Conservation (phyloP, 148 eudicot species). For the Agrostemma githago region DNA sequence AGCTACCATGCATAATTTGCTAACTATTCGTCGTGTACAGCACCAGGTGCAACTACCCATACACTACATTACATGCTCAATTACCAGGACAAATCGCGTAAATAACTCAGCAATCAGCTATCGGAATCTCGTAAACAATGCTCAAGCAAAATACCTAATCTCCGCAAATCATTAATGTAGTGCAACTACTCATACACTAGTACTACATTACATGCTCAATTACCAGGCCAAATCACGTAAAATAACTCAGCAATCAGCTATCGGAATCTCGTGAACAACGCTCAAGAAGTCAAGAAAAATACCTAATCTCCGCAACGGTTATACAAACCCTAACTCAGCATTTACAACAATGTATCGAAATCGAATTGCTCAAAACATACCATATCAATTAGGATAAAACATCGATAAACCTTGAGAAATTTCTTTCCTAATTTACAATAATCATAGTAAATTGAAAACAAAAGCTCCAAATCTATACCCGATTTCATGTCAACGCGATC, state of each 20-base stretch:
- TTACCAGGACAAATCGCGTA: not conserved
- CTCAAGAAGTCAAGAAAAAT: too few relatives aligned
- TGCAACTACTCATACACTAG: too few relatives aligned
- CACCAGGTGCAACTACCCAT: too few relatives aligned
- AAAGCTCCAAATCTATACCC: conserved; percentile 36
- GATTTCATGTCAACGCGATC: conserved; percentile 93
- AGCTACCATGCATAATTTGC: too few relatives aligned
- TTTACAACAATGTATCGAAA: not conserved
- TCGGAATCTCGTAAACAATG: not conserved
- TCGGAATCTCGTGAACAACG: not conserved
- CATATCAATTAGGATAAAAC: too few relatives aligned
- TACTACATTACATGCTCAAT: too few relatives aligned
- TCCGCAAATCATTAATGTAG: too few relatives aligned
- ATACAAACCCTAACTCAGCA: not conserved
- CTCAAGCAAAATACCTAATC: too few relatives aligned
- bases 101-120: not conserved
- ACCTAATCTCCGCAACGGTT: not conserved
- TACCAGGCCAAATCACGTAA: not conserved
- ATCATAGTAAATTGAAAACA: not conserved
- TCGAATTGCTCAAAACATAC: not conserved
- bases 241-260: not conserved
- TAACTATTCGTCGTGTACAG: too few relatives aligned
- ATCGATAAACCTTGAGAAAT: not conserved
- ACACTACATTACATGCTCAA: too few relatives aligned
- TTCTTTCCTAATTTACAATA: not conserved